Conservation (phyloP, 129 eudicot species). For the Tanacetum coccineum region DNA sequence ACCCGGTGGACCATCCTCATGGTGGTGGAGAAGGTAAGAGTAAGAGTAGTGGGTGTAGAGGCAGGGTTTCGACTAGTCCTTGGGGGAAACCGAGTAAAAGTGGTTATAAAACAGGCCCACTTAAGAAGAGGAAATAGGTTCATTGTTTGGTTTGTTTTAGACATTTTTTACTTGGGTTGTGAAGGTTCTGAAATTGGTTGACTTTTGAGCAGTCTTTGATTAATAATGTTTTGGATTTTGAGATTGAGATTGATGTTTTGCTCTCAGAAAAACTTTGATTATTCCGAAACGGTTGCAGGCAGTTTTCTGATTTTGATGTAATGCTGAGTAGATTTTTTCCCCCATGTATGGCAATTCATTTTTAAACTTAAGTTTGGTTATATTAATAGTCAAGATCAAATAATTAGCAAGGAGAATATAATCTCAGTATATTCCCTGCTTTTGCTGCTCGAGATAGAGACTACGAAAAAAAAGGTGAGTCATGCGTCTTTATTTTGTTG, state of each 20-base stretch:
- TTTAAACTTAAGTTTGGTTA: too few species aligned
- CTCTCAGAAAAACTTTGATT: too few species aligned
- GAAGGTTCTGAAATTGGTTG: constrained; percentile 12
- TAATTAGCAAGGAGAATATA: too few species aligned
- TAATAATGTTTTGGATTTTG: constrained; percentile 17
- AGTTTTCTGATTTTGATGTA: too few species aligned
- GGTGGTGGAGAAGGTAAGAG: constrained; percentile 97
- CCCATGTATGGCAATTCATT: too few species aligned
- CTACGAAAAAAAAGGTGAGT: too few species aligned
- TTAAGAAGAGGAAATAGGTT: constrained; percentile 49
- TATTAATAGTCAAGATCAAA: too few species aligned
- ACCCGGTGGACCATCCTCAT: constrained; percentile 92
- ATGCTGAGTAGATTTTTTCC: too few species aligned
- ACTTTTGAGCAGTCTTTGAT: constrained; percentile 10
- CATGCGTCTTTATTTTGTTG: too few species aligned
- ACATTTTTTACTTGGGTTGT: constrained; percentile 17
- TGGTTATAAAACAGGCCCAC: constrained; percentile 74
- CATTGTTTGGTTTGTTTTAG: constrained; percentile 14
- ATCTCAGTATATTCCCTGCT: too few species aligned
- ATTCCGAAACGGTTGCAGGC: too few species aligned
- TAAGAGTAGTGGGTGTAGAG: constrained; percentile 76
- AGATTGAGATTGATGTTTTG: neutral
- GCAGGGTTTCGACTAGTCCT: constrained; percentile 48
- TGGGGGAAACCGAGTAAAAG: constrained; percentile 91
- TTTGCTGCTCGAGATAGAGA: too few species aligned